Evolutionary conservation across 1,284 basidiomycete genomes (phyloP).

Genomic region (Chondrostereum purpureum): DNA sequence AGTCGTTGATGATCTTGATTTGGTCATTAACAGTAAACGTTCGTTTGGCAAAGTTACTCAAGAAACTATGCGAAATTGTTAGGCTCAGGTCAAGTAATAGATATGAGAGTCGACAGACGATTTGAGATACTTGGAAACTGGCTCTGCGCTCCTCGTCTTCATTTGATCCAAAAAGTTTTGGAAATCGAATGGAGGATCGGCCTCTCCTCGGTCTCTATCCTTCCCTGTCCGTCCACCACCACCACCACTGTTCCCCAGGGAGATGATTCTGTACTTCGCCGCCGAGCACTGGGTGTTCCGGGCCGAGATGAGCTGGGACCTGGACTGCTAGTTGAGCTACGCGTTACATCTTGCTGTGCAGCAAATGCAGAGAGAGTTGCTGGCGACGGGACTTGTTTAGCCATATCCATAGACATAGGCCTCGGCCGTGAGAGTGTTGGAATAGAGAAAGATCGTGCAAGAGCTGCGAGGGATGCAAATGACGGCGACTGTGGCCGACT

Average conservation of each 20-base stretch:
- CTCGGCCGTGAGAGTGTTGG: constrained; percentile 36
- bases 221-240: constrained; percentile 13
- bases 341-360: constrained; percentile 48
- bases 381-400: constrained; percentile 39
- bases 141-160: constrained; percentile 77
- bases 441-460: constrained; percentile 59
- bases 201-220: constrained; percentile 24
- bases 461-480: constrained; percentile 54
- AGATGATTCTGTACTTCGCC: constrained; percentile 7
- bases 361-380: constrained; percentile 49
- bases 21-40: constrained; percentile 88
- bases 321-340: too few relatives aligned
- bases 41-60: constrained; percentile 87
- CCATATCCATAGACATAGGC: constrained; percentile 21
- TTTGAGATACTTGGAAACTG: constrained; percentile 84
- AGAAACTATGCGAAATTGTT: constrained; percentile 50
- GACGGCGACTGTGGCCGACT: constrained; percentile 9
- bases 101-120: constrained; percentile 51
- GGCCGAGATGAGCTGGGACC: background rate
- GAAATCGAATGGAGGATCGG: constrained; percentile 67
- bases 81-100: background rate
- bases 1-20: constrained; percentile 90
- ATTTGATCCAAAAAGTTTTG: constrained; percentile 89
- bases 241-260: constrained; percentile 17
- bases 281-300: background rate